Evolutionary conservation across 1,284 basidiomycete genomes (phyloP).

Genomic region (Ganoderma lingzhi): DNA sequence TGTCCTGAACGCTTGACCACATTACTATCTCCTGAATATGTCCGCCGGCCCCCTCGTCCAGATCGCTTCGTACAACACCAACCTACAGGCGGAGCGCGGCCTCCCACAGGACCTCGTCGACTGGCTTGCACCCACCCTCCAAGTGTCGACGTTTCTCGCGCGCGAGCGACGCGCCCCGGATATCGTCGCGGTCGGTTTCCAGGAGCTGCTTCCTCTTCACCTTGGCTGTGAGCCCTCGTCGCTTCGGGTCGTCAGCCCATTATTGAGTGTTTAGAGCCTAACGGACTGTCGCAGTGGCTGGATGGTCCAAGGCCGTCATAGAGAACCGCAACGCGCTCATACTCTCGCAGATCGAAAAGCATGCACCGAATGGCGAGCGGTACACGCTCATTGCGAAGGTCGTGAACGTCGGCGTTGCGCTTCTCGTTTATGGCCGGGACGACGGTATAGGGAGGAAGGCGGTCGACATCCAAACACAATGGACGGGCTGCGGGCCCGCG

Average conservation of each 20-base stretch:
- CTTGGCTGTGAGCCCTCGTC: constrained; percentile 69
- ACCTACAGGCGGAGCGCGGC: constrained; percentile 75
- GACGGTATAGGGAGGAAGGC: constrained; percentile 67
- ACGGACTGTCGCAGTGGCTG: constrained; percentile 54
- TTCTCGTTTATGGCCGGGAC: constrained; percentile 84
- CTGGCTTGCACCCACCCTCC: constrained; percentile 82
- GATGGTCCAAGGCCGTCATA: constrained; percentile 68
- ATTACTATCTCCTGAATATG: constrained; percentile 21
- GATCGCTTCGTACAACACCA: constrained; percentile 88
- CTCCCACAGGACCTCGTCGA: constrained; percentile 85
- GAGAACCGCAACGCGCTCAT: constrained; percentile 68
- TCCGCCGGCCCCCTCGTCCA: constrained; percentile 65
- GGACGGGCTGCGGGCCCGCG: constrained; percentile 78
- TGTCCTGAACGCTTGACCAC: not conserved
- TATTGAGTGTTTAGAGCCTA: not conserved
- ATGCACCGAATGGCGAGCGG: constrained; percentile 70
- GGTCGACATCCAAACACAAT: constrained; percentile 74
- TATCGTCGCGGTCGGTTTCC: constrained; percentile 89
- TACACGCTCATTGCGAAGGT: constrained; percentile 79
- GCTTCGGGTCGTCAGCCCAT: not conserved
- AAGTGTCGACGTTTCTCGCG: constrained; percentile 76
- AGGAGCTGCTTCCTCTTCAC: constrained; percentile 87
- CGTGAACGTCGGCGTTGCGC: constrained; percentile 82
- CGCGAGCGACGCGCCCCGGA: constrained; percentile 71
- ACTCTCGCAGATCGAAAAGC: constrained; percentile 72